Evolutionary conservation across 192 early-diverging fungal genomes (phyloP), one percentile per base, ranked within the genome.

Genomic region (Kickxella alabastrina): DNA sequence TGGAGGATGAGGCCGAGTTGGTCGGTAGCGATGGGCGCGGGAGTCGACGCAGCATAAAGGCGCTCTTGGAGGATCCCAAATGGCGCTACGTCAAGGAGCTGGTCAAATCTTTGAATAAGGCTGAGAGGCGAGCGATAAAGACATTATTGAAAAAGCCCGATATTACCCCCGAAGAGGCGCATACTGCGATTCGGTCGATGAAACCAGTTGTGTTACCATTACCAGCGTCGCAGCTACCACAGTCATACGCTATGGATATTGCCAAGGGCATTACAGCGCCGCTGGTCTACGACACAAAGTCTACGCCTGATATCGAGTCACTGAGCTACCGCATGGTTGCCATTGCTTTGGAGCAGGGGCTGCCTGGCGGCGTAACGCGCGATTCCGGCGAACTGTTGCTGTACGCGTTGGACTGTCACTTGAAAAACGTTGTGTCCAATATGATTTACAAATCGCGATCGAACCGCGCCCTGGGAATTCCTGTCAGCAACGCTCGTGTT

Each of bases 361-460:
- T 88, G 34, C 29, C 82, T 18, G 83, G 80, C 13, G 87, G 87
- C 10, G 83, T 83, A 1, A 74, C 76, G 15, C 76, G 80, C 18
- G 82, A 82, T 21, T 58, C 76, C 19, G 80, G 85, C 21, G 79
- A 86, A 49, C 68, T 82, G 21, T 74, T 88, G 66, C 48, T 86
- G 27, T 82, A 82, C 47, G 82, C 83, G 4, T 66, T 86, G 52
- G 87, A 88, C 69, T 82, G 78, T 43, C 84, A 88, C 46, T 69
- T 88, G 45, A 84, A 85, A 45, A 81, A 81, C 42, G 72, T 85
- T 10, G 69, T 88, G 34, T 83, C 81, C 22, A 85, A 83, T 23
- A 80, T 79, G 44, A 81, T 88, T 22, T 80, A 78, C 69, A 85
- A 86, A 43, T 59, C 78, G 29, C 73, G 86, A 22, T 70, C 77